Evolutionary conservation across 768 basidiomycete genomes (phyloP), one percentile per base, ranked within the genome.

Genomic region (Tephrocybe rancida): DNA sequence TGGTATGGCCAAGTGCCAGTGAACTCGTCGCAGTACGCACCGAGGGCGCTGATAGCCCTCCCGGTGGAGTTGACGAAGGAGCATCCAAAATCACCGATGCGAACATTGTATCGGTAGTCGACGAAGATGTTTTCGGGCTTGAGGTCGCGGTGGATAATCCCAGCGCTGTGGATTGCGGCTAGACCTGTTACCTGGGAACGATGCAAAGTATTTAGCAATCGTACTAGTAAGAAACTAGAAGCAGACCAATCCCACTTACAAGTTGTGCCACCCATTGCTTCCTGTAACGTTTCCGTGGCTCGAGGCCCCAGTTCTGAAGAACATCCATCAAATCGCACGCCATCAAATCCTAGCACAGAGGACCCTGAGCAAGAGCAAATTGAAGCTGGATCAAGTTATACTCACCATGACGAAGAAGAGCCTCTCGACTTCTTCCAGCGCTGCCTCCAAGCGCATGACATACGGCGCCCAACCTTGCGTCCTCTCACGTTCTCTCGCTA

Each of bases 41-140:
- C 38, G 24, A 21, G 37, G 10, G 44, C 48, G 25, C 50, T 18
- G 3, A 73, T 55, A 25, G 63, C 50, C 30, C 38, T 35, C 5
- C 58, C 52, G 4, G 25, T 38, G 21, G 44, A 37, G 9, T 53
- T 25, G 29, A 67, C 41, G 29, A 68, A 69, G 4, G 73, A 64
- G 8, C 71, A 65, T 2, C 74, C 78, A 42, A 80, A 75, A 50
- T 77, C 78, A 2, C 70, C 63, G 16, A 79, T 74, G 22, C 71
- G 70, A 19, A 78, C 60, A 32, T 78, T 77, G 44, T 68, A 68
- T 3, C 61, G 62, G 6, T 52, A 56, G 55, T 78, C 77, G 46
- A 88, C 71, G n/a, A 89, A 75, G 38, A 90, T 77, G 54, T 89
- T 88, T 70, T 84, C 83, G 3, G 85, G 78, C 61, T 89, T 88